These are phyloP conservation scores for Puccinellia tenuiflora DNA, from an alignment of 176 grass and related monocot species.

Conservation along the genomic window DNA sequence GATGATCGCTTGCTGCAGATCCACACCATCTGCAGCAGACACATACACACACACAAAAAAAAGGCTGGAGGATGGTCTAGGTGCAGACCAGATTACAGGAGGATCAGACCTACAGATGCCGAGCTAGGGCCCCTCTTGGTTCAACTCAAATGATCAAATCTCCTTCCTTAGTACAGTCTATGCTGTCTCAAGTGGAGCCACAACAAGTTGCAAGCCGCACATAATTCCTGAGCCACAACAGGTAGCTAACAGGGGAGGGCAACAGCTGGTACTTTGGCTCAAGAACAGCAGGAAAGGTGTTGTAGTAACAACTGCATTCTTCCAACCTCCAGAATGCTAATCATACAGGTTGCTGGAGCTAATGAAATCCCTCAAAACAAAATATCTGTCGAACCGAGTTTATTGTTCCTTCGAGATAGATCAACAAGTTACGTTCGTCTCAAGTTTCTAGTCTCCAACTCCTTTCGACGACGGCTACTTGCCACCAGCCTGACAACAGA, in stretches of 20 bases:
- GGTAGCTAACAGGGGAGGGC: too few species aligned
- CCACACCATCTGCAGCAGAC: constrained; percentile 17
- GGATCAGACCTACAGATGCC: not conserved
- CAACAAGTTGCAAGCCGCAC: too few species aligned
- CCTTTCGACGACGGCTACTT: constrained; percentile 25
- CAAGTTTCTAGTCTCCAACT: constrained; percentile 27
- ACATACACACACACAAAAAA: not conserved
- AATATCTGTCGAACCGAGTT: not conserved
- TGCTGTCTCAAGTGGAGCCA: too few species aligned
- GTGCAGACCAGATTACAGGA: constrained; percentile 8
- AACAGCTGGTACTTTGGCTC: too few species aligned
- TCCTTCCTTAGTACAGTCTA: too few species aligned
- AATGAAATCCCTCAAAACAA: constrained; percentile 29
- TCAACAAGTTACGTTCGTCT: constrained; percentile 26
- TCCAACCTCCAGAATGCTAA: constrained; percentile 41
- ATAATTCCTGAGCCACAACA: too few species aligned
- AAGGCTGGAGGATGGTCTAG: not conserved
- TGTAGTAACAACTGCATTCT: constrained; percentile 39
- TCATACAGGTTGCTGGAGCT: constrained; percentile 32
- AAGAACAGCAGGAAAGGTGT: constrained; percentile 39
- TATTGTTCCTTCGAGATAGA: not conserved
- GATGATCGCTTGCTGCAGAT: constrained; percentile 16
- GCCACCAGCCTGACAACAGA: constrained; percentile 39
- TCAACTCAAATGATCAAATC: constrained; percentile 18
- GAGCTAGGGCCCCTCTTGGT: not conserved